Conservation (phyloP, 1,284 basidiomycete genomes). For the Trametes polyzona region DNA sequence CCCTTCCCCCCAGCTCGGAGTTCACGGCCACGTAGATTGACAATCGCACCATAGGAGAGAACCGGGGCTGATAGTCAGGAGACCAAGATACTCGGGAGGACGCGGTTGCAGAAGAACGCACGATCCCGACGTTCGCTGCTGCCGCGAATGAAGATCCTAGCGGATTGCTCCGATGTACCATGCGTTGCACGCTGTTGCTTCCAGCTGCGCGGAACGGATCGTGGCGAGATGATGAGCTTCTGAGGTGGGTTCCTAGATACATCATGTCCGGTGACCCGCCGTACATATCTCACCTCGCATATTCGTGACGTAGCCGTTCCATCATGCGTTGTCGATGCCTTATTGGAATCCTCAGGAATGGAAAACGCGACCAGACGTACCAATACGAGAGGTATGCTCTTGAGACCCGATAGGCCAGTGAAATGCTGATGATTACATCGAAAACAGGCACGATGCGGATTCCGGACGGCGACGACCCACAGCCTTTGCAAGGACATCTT, state of each 20-base stretch:
- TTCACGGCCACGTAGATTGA: too few species aligned
- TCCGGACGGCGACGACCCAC: too few species aligned
- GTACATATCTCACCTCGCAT: neutral
- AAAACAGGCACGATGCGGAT: too few species aligned
- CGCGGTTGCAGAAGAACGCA: neutral
- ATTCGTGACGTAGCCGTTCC: neutral
- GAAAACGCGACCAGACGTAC: too few species aligned
- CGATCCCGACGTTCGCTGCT: too few species aligned
- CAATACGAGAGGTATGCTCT: too few species aligned
- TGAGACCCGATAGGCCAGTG: too few species aligned
- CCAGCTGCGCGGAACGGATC: conserved; percentile 2
- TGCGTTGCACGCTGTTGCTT: neutral
- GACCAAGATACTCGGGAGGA: neutral
- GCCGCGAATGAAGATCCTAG: neutral
- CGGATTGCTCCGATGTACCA: conserved; percentile 7
- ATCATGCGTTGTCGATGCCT: neutral
- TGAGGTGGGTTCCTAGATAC: neutral
- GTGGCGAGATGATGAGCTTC: neutral
- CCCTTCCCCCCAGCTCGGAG: too few species aligned
- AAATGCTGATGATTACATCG: too few species aligned
- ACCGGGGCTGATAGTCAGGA: neutral
- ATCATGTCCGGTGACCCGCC: neutral
- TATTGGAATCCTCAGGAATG: neutral
- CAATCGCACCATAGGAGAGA: neutral
- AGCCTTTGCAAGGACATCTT: too few species aligned